Evolutionary conservation across 1,284 basidiomycete species (phyloP), one percentile per base, ranked within the genome.

Genomic region (Puccinia hordei): DNA sequence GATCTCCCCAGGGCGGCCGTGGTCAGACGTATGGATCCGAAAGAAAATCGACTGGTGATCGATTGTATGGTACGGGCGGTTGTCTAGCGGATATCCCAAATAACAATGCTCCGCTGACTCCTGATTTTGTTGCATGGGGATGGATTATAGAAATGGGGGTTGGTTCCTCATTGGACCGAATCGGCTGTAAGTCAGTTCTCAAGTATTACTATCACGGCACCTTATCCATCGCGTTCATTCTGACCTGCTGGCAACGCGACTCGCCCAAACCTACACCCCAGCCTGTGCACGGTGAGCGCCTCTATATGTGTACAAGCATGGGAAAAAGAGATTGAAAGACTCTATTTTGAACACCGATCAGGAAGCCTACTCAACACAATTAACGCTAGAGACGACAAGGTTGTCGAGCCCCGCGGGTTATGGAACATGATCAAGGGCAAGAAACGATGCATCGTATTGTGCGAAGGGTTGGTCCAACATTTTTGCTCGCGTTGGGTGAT

Each of bases 111-210:
- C 46, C 22, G 57, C 22, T 30, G 19, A 30, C 9, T 33, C 3
- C 15, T 9, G 2, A n/a, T 57, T 1, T 55, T 17, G 22, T 55
- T 49, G 8, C 17, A 49, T 22, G 15, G 27, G 27, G 17, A 33
- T 44, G 5, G 83, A 30, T 83, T 83, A 10, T n/a, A 80, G 94
- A 91, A 91, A 84, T 98, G 95, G 95, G 95, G 95, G 0, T 88
- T 98, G 1, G 89, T 94, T 1, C 93, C 93, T 0, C 91, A 93
- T 84, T 95, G 91, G 89, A 90, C 89, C 83, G 94, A 93, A 84
- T 83, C 87, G 0, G 89, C 91, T 57, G 89, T 74, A 59, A 53
- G 78, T 66, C 27, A 49, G 15, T 33, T 59, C 33, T 35, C 5
- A 57, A 57, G 27, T 5, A 57, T 61, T 61, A 35, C 59, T 22